Base-by-base conservation (phyloP, 23 red algal species). In the Gracilaria vermiculophylla region DNA sequence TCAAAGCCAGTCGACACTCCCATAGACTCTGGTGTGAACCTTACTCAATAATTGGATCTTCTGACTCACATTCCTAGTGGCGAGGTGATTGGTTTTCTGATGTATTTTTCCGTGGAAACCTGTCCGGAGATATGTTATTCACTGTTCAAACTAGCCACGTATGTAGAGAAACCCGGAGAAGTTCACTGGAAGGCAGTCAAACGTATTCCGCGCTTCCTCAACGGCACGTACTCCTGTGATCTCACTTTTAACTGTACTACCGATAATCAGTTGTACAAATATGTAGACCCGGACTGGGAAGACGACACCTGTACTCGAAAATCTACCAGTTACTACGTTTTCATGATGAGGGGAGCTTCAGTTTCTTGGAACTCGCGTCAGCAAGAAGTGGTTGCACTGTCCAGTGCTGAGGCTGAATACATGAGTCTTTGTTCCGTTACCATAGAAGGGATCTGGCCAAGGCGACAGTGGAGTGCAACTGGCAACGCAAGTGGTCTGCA, bases 351-450 rank as follows among this genome's bases (percentile, higher is more conserved):
- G 12, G 67, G 58, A 17, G 67, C 43, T 7, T 14, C 62, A 0
- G 0, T 85, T 0, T 70, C 44, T 17, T 85, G 81, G 81, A 31
- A 16, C 28, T 70, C 60, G 5, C 81, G 81, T 51, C 57, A 85
- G 24, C 81, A 85, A 42, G 62, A 85, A 52, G 36, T 56, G 16
- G 81, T 85, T 70, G 57, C 81, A 7, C 81, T 85, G 54, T 85
- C 81, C 5, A 71, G 60, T 50, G 81, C 81, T 19, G 60, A 85
- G 31, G 81, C 81, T 50, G 80, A 82, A 0, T 77, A 77, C 49
- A 25, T 77, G 33, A 77, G 0, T 77, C 43, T 77, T 53, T 77
- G 72, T 35, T 49, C 36, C 43, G 72, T 29, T 17, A 19, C 34
- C 12, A 51, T 17, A 56, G 76, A 80, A 41, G 45, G 16, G 24